Base-by-base conservation (phyloP, 2,329 filamentous ascomycete genomes). In the Stylonectria norvegica region DNA sequence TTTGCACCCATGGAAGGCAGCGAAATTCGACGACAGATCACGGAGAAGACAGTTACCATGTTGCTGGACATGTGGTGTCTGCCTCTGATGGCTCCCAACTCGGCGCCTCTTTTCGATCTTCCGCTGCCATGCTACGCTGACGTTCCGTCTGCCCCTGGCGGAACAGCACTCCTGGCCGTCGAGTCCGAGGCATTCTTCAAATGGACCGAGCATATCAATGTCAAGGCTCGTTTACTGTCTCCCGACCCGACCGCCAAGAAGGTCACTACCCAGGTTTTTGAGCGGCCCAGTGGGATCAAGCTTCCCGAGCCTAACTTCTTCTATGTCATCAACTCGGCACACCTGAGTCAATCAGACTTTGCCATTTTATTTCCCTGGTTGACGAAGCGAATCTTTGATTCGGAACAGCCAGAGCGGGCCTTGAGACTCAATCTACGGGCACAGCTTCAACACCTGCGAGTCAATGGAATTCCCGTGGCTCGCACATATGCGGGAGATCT, bases 1-100 rank as follows among this genome's bases (percentile, higher is more conserved):
- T 89, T 83, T 60, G 65, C 62, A 0, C 85, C 86, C 0, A 63
- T 66, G 1, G 57, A 66, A 5, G 66, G 71, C 32, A 83, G 80
- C 0, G 64, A 69, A 0, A 69, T 93, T 17, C 66, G 73, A 28
- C 61, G 62, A 2, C 87, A 91, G 59, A 76, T 94, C 48, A 89
- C 83, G 0, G 73, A 82, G 1, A 67, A 71, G 29, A 85, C 78
- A 7, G 76, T 85, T 0, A 68, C 81, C 1, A 73, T 88, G 42
- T 70, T 94, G 1, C 75, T 94, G 8, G 89, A 95, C 55, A 81
- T 89, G 66, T 94, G 87, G 87, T 83, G 81, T 45, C 75, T 90
- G 49, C 85, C 88, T 1, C 69, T 91, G 19, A 69, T 83, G 28
- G 79, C 79, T 2, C 75, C 78, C 5, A 66, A 73, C 27, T 84